Percentiles rank a stretch among this genome's conserved stretches.
phyloP scores from a whole-genome alignment of 169 alveolate species.

The Eimeria necatrix region DNA sequence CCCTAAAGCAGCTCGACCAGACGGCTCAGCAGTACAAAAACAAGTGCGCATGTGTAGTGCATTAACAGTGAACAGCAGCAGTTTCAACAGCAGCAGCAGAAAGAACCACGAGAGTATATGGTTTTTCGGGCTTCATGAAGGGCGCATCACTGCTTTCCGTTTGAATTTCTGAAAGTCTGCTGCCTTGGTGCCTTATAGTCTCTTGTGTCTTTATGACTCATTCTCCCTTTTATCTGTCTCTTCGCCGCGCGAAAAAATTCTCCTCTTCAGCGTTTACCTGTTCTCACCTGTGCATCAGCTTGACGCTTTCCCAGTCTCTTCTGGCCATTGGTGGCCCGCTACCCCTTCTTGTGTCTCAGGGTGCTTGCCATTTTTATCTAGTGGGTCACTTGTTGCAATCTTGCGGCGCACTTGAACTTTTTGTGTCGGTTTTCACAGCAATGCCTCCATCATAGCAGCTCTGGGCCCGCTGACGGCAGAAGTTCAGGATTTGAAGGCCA shows the following conservation, averaged over 20 bases:
- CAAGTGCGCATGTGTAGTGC: constrained; percentile 21
- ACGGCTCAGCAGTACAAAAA: constrained; percentile 47
- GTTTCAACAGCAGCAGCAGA: neutral
- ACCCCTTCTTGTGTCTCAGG: too few species aligned
- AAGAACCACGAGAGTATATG: neutral
- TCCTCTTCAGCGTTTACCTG: too few species aligned
- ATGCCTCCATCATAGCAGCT: constrained; percentile 41
- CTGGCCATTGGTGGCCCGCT: too few species aligned
- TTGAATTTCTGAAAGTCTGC: too few species aligned
- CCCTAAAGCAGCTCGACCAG: constrained; percentile 58
- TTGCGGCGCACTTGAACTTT: neutral
- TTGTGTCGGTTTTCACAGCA: constrained; percentile 38
- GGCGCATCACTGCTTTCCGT: neutral
- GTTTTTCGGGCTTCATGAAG: neutral
- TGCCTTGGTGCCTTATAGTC: neutral
- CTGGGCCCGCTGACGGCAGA: constrained; percentile 70
- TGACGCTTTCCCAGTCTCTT: too few species aligned
- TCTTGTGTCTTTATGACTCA: neutral
- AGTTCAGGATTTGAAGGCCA: constrained; percentile 62
- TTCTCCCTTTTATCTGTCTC: too few species aligned
- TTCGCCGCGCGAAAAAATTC: too few species aligned
- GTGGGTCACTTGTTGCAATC: too few species aligned
- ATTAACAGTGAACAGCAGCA: neutral
- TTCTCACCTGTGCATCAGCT: too few species aligned
- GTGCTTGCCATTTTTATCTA: too few species aligned